Evolutionary conservation across 2,329 filamentous ascomycete genomes (phyloP).

Genomic region (Colletotrichum caudatum): DNA sequence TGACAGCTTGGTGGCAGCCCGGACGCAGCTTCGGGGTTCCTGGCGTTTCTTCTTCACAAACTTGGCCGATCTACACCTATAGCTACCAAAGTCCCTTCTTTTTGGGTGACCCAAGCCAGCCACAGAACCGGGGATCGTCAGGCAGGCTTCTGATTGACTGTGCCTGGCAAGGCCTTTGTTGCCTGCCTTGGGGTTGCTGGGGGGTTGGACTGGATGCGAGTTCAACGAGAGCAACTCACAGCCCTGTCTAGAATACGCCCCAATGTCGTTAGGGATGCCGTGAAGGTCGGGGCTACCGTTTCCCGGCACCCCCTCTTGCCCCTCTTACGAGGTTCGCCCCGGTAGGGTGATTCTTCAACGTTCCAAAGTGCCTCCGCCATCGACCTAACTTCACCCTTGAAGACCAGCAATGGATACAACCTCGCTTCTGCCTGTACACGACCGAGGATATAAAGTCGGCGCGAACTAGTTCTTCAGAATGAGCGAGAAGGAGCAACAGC

Average conservation of each 20-base stretch:
- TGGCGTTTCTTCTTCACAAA: constrained; percentile 8
- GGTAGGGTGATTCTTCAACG: constrained; percentile 18
- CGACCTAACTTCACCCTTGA: constrained; percentile 10
- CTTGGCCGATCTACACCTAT: constrained; percentile 1
- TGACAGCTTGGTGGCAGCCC: background rate
- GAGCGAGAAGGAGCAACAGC: constrained; percentile 29
- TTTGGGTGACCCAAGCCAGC: background rate
- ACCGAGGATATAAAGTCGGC: constrained; percentile 33
- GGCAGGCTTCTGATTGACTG: constrained; percentile 21
- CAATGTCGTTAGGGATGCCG: constrained; percentile 15
- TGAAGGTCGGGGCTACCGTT: constrained; percentile 1
- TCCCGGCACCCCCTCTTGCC: background rate
- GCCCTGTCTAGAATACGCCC: constrained; percentile 26
- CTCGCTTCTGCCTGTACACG: background rate
- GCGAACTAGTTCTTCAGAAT: constrained; percentile 29
- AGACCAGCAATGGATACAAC: constrained; percentile 6
- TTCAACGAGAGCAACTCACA: constrained; percentile 20
- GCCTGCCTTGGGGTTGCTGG: constrained; percentile 33
- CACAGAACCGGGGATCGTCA: constrained; percentile 24
- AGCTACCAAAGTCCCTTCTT: constrained; percentile 37
- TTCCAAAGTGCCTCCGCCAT: constrained; percentile 36
- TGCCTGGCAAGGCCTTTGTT: constrained; percentile 18
- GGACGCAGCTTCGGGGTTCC: background rate
- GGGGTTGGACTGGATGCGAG: constrained; percentile 23
- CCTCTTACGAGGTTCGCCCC: constrained; percentile 16